phyloP scores from a whole-genome alignment of 2,329 filamentous ascomycete genomes.

The Fonsecaea monophora region DNA sequence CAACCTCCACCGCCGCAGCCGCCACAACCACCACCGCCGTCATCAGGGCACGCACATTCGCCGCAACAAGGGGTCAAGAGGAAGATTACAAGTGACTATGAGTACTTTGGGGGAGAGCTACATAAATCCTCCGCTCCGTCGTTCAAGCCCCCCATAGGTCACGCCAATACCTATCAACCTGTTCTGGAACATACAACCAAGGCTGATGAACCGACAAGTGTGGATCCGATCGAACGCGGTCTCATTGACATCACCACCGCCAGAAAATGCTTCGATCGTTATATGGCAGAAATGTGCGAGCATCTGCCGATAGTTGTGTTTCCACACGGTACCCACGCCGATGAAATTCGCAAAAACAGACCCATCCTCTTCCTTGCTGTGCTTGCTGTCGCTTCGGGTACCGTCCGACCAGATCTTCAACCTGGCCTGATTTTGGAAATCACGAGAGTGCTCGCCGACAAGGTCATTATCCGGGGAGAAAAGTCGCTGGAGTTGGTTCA shows the following conservation, averaged over 20 bases:
- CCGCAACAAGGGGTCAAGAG: constrained; percentile 37
- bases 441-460: constrained; percentile 75
- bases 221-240: constrained; percentile 57
- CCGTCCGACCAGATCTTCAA: constrained; percentile 63
- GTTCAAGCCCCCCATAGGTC: constrained; percentile 26
- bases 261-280: constrained; percentile 64
- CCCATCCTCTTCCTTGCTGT: constrained; percentile 67
- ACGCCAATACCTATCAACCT: constrained; percentile 19
- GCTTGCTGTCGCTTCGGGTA: constrained; percentile 60
- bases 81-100: constrained; percentile 34
- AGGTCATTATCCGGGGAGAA: constrained; percentile 74
- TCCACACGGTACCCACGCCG: constrained; percentile 59
- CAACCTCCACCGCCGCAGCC: constrained; percentile 28
- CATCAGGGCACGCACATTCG: constrained; percentile 9
- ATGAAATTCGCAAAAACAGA: constrained; percentile 63
- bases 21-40: constrained; percentile 24
- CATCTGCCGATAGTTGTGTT: constrained; percentile 67
- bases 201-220: constrained; percentile 41
- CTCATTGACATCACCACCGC: constrained; percentile 61
- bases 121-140: constrained; percentile 30
- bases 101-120: constrained; percentile 40
- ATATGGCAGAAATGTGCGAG: constrained; percentile 60
- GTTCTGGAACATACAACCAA: constrained; percentile 24
- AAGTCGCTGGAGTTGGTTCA: constrained; percentile 86
- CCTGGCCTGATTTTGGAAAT: constrained; percentile 70